Conservation (phyloP, 148 eudicot species). For the Polygonum aviculare region DNA sequence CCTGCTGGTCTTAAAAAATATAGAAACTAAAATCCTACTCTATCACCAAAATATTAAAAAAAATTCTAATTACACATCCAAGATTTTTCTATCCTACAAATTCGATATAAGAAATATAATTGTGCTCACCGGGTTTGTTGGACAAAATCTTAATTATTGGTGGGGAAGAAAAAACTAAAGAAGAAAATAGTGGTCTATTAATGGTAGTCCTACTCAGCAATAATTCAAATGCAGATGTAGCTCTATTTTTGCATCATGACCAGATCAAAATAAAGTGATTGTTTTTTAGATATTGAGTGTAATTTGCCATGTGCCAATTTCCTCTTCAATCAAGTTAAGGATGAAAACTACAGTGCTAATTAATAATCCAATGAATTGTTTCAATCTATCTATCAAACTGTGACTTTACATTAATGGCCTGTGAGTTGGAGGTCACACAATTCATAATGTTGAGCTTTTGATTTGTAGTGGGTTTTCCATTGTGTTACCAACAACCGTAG, state of each 20-base stretch:
- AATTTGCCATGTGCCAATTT: neutral
- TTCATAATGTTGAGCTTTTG: neutral
- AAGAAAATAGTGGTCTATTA: neutral
- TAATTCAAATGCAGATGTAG: neutral
- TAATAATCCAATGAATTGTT: neutral
- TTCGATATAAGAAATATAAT: too few species aligned
- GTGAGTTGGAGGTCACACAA: neutral
- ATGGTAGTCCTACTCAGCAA: neutral
- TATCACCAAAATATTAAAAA: too few species aligned
- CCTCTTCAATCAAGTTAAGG: neutral
- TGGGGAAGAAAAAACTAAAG: neutral
- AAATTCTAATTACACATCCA: too few species aligned
- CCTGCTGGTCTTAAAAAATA: too few species aligned
- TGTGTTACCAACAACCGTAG: neutral
- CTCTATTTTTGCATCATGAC: neutral
- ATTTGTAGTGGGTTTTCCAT: constrained; percentile 1
- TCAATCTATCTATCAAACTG: neutral
- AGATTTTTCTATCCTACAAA: too few species aligned
- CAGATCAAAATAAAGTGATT: neutral
- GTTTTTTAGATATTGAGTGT: neutral
- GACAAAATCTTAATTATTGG: too few species aligned
- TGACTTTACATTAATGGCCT: neutral
- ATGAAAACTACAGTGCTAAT: neutral
- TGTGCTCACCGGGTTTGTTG: too few species aligned
- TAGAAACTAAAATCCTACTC: too few species aligned